Evolutionary conservation across 148 eudicot genomes (phyloP), one percentile per base, ranked within the genome.

Genomic region (Camellia sinensis): DNA sequence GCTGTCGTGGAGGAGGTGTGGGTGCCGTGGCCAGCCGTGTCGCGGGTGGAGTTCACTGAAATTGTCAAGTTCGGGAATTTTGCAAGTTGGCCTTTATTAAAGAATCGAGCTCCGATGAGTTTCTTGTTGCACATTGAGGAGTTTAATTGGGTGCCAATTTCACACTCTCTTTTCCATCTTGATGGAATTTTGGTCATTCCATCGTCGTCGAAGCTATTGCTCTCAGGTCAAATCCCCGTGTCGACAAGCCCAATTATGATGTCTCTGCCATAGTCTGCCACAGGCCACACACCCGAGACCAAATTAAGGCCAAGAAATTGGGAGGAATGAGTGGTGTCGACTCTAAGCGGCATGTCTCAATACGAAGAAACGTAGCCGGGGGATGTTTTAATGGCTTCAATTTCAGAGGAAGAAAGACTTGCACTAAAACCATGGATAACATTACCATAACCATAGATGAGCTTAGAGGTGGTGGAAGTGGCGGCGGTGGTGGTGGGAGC

Each of bases 1-100:
- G 87, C 94, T 0, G 87, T 89, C 0, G 92, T 93, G 44, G 94
- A 87, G 0, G 93, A 83, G 0, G 92, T 89, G 80, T 93, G 97
- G 63, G 94, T 91, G 21, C 97, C 97, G 64, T 93, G 97, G 12
- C 97, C 97, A 0, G 87, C 88, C 0, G 84, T 80, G 83, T 93
- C 94, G 64, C 97, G 85, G 3, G 91, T 85, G 0, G 94, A 89
- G 65, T 85, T 85, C 83, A 85, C 80, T 37, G 59, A 56, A 6
- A 82, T 62, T 61, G 82, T 82, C 22, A 79, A 6, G 8, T 79
- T 85, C 29, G 94, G 89, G 3, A 75, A 41, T 7, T 70, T 69
- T 1, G 92, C 89, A 6, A 81, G 73, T 12, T 89, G 17, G 11
- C 93, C 97, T 78, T 88, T 89, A 83, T 83, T 93, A 82, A 87